phyloP scores from a whole-genome alignment of 108 stramenopile genomes.

The Chaetoceros muelleri region DNA sequence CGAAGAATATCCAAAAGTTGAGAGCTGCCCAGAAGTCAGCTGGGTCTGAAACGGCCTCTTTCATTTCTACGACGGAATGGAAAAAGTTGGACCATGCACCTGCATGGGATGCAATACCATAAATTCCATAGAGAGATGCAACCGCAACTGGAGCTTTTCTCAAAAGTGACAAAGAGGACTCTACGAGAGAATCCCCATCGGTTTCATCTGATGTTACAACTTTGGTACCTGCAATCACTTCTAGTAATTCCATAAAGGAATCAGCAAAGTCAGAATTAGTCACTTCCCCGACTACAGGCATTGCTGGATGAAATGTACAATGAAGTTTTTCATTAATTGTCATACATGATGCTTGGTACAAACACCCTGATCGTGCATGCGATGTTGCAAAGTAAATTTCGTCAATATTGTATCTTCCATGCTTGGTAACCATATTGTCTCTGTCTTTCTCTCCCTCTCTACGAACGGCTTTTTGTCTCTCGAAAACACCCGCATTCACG shows the following conservation, averaged over 20 bases:
- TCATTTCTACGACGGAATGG: conserved; percentile 56
- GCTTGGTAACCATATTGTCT: conserved; percentile 26
- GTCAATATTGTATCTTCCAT: conserved; percentile 60
- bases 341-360: conserved; percentile 57
- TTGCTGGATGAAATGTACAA: conserved; percentile 69
- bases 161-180: conserved; percentile 10
- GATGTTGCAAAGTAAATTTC: conserved; percentile 74
- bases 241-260: conserved; percentile 51
- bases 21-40: conserved; percentile 69
- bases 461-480: conserved; percentile 48
- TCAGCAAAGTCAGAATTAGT: conserved; percentile 59
- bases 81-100: conserved; percentile 62
- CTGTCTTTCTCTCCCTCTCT: conserved; percentile 28
- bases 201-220: conserved; percentile 2
- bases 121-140: conserved; percentile 35
- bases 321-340: conserved; percentile 69
- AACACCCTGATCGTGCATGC: conserved; percentile 61
- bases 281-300: conserved; percentile 55
- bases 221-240: conserved; percentile 30
- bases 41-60: conserved; percentile 50
- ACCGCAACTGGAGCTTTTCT: conserved; percentile 33
- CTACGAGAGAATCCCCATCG: conserved; percentile 4
- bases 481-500: conserved; percentile 76
- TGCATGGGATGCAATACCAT: conserved; percentile 47
- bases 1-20: conserved; percentile 92